phyloP scores from a whole-genome alignment of 2,329 filamentous ascomycete species.

The Colletotrichum tabaci region DNA sequence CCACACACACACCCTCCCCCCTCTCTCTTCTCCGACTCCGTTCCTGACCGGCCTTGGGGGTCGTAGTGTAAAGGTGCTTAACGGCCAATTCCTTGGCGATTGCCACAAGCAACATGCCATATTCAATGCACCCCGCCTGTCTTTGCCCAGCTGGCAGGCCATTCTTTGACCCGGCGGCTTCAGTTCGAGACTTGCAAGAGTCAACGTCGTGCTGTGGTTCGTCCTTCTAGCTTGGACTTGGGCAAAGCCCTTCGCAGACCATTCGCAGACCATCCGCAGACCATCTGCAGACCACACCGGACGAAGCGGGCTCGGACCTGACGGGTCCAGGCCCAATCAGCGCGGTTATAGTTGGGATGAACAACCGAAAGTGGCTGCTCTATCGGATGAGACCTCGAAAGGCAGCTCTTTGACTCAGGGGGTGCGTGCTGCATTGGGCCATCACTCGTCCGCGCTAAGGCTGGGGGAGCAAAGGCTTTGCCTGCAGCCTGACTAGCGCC shows the following conservation, averaged over 20 bases:
- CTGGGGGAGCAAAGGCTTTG: constrained; percentile 14
- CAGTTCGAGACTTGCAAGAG: constrained; percentile 10
- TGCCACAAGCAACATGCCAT: constrained; percentile 12
- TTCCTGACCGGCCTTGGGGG: constrained; percentile 29
- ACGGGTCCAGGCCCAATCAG: constrained; percentile 20
- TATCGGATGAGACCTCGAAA: constrained; percentile 14
- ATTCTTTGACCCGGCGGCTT: constrained; percentile 22
- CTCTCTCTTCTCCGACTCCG: background rate
- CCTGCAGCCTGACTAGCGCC: constrained; percentile 24
- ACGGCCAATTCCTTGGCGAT: constrained; percentile 32
- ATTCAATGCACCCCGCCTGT: constrained; percentile 6
- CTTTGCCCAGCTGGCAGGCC: background rate
- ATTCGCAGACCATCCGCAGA: background rate
- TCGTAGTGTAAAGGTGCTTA: constrained; percentile 18
- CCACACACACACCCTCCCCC: too few relatives aligned
- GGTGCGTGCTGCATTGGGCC: constrained; percentile 26
- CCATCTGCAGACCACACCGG: constrained; percentile 15
- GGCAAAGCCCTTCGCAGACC: constrained; percentile 24
- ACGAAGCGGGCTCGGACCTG: constrained; percentile 38
- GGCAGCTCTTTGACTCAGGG: constrained; percentile 38
- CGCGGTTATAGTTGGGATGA: constrained; percentile 20
- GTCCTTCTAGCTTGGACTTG: constrained; percentile 26
- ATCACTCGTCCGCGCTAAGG: constrained; percentile 30
- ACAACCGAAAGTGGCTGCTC: constrained; percentile 38
- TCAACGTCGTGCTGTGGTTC: constrained; percentile 18